Percentiles rank a stretch among this genome's conserved stretches.
Evolutionary conservation across 305 asterid genomes (phyloP).

Genomic region (Euphrasia arctica): DNA sequence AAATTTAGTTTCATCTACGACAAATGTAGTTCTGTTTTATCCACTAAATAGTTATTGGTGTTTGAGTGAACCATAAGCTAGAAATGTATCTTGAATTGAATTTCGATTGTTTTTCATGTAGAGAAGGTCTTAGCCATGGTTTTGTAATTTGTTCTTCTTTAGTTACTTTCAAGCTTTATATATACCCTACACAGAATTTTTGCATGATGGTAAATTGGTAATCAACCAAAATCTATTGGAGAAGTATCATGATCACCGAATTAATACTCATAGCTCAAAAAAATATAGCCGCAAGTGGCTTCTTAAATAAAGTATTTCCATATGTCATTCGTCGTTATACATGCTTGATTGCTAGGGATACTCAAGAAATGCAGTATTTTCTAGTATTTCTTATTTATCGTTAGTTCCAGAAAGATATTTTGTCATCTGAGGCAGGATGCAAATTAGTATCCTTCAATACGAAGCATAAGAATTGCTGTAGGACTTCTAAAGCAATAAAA

Average conservation of each 20-base stretch:
- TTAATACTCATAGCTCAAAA: slow-evolving; percentile 11
- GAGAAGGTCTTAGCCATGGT: not conserved
- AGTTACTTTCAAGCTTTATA: not conserved
- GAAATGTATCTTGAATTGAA: not conserved
- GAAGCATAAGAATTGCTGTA: slow-evolving; percentile 10
- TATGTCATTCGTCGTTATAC: slow-evolving; percentile 3
- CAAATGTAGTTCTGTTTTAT: not conserved
- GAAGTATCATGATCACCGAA: not conserved
- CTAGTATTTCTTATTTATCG: not conserved
- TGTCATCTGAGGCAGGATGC: not conserved
- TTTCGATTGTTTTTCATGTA: not conserved
- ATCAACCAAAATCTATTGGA: not conserved
- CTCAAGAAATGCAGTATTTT: not conserved
- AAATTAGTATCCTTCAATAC: not conserved
- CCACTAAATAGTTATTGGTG: not conserved
- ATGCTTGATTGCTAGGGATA: not conserved
- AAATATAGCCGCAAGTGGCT: slow-evolving; percentile 3
- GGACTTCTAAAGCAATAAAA: slow-evolving; percentile 1
- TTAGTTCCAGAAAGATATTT: not conserved
- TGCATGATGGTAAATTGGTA: not conserved
- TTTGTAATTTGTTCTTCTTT: slow-evolving; percentile 6
- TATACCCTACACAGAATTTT: slow-evolving; percentile 7
- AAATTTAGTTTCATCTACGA: not conserved
- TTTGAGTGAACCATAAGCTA: slow-evolving; percentile 7
- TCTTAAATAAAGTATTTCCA: not conserved